Conservation (phyloP, 2,329 filamentous ascomycete genomes). For the Cytospora paraplurivora region DNA sequence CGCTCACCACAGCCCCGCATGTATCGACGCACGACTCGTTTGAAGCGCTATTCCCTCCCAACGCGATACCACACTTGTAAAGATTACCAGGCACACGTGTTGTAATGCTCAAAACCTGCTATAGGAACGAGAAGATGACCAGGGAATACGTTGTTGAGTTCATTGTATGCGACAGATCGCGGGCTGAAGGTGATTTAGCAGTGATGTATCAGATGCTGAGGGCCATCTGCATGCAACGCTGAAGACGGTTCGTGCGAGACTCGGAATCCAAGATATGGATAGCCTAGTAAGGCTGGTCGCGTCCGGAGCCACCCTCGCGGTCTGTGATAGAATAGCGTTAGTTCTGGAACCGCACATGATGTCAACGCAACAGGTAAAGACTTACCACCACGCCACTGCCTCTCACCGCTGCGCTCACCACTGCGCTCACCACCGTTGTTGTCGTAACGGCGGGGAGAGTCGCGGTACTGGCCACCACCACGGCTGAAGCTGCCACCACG, state of each 20-base stretch:
- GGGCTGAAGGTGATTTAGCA: not conserved
- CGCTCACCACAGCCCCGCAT: conserved; percentile 1
- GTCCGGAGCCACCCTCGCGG: not conserved
- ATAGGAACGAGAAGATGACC: conserved; percentile 3
- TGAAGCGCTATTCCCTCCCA: conserved; percentile 1
- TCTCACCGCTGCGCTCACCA: conserved; percentile 5
- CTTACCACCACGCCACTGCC: conserved; percentile 2
- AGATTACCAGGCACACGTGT: not conserved
- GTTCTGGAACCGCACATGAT: not conserved
- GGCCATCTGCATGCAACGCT: conserved; percentile 2
- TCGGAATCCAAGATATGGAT: not conserved
- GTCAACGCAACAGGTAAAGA: not conserved
- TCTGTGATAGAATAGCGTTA: not conserved
- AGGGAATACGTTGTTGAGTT: conserved; percentile 1
- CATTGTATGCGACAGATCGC: conserved; percentile 1
- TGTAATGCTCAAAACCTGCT: not conserved
- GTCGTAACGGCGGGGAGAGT: conserved; percentile 12
- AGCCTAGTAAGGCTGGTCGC: not conserved
- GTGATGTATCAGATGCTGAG: conserved; percentile 1
- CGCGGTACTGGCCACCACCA: conserved; percentile 17
- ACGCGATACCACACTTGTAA: conserved; percentile 1
- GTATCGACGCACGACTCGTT: conserved; percentile 1
- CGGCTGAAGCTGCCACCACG: conserved; percentile 18
- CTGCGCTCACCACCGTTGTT: conserved; percentile 17
- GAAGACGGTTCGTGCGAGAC: conserved; percentile 3